Percentiles rank a stretch among this genome's conserved stretches.
Evolutionary conservation across 768 basidiomycete species (phyloP).

Genomic region (Macrolepiota dolichaula): DNA sequence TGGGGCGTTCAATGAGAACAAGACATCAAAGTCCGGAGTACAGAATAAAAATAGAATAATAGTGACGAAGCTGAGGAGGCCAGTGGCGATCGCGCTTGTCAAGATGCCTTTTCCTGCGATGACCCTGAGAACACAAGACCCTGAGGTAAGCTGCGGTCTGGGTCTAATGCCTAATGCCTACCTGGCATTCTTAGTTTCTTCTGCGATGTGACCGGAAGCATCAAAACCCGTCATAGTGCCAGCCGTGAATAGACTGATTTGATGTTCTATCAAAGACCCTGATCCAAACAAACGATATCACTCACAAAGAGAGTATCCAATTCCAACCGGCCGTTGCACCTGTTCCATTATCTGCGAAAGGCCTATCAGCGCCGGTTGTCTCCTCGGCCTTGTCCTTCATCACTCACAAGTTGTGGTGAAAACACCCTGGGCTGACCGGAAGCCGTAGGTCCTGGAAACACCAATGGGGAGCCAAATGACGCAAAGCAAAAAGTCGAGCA

Average conservation of each 20-base stretch:
- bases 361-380: constrained; percentile 1
- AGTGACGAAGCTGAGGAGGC: constrained; percentile 73
- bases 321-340: constrained; percentile 88
- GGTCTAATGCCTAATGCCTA: constrained; percentile 17
- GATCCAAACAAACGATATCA: neutral
- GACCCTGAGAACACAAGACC: constrained; percentile 39
- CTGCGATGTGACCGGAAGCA: constrained; percentile 83
- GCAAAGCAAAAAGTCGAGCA: constrained; percentile 86
- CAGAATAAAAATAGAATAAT: constrained; percentile 84
- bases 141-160: constrained; percentile 1
- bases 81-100: constrained; percentile 72
- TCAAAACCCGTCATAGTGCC: constrained; percentile 91
- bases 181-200: constrained; percentile 84
- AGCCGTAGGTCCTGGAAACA: constrained; percentile 85
- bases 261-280: constrained; percentile 5
- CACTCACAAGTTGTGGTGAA: constrained; percentile 76
- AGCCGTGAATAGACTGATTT: constrained; percentile 72
- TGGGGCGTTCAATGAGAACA: constrained; percentile 77
- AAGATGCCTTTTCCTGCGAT: constrained; percentile 83
- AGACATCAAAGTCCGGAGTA: constrained; percentile 69
- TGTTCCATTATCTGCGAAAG: constrained; percentile 74
- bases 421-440: constrained; percentile 78
- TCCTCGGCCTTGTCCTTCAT: neutral
- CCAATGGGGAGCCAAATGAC: constrained; percentile 92
- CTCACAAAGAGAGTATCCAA: constrained; percentile 83